Evolutionary conservation across 2,329 filamentous ascomycete genomes (phyloP), one percentile per base, ranked within the genome.

Genomic region (Arthrobotrys musiformis): DNA sequence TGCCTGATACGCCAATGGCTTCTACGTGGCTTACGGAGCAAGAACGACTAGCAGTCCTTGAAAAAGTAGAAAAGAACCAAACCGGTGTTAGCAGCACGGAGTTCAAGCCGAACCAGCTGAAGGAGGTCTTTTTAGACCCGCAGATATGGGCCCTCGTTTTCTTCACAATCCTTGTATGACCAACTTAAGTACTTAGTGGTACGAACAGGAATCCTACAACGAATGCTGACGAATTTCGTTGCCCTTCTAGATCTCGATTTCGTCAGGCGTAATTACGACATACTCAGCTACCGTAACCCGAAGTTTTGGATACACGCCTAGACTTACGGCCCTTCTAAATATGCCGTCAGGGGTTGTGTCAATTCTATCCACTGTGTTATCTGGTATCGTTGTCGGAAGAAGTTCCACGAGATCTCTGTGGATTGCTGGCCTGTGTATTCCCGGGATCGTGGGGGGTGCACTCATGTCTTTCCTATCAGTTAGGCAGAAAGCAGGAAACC

Each of bases 21-120:
- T 85, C 86, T 1, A 70, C 67, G 8, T 86, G 83, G 81, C 76
- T 86, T 17, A 83, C 81, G 0, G 81, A 84, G 42, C 81, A 80
- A n/a, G 84, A 86, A 79, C 83, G 84, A 77, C 83, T 86, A 4
- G 84, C 84, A 0, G 83, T 88, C 22, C 82, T 88, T 35, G 86
- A 87, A 82, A 86, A 87, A 62, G 85, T 89, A 46, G 86, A 85
- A 37, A 84, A 86, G 69, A 89, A 90, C 82, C 86, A 89, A 82
- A 89, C 87, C 4, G 88, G 88, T 37, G 86, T 89, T 35, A 84
- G 85, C 62, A 88, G 85, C 79, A 86, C 85, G 78, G 85, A 86
- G 76, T 89, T 89, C 81, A 87, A 86, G 22, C 81, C 83, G 70
- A 84, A 83, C 78, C 87, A 89, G 80, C 84, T 89, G 4, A 60